Evolutionary conservation across 352 stramenopile species (phyloP).

Genomic region (Aphanomyces astaci): DNA sequence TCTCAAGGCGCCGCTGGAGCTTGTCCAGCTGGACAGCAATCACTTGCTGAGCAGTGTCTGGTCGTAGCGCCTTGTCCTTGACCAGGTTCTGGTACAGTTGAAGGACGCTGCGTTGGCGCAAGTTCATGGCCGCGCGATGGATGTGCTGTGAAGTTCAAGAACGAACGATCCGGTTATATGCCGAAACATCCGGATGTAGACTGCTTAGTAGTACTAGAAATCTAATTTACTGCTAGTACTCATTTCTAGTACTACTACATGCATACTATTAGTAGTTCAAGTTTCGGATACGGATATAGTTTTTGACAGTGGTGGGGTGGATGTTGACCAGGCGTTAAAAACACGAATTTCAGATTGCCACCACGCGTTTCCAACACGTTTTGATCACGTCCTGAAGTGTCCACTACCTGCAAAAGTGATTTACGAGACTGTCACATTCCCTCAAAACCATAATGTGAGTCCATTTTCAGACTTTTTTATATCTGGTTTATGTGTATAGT

Average conservation of each 20-base stretch:
- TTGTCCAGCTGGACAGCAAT: conserved; percentile 41
- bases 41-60: conserved; percentile 5
- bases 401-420: background rate
- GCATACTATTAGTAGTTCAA: background rate
- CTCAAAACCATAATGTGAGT: no score
- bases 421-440: background rate
- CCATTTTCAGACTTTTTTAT: no score
- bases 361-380: background rate
- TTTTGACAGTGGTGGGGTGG: no score
- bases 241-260: background rate
- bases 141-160: background rate
- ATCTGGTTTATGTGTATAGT: background rate
- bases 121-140: background rate
- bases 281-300: no score
- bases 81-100: conserved; percentile 11
- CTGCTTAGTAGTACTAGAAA: background rate
- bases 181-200: background rate
- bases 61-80: background rate
- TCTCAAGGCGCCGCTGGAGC: conserved; percentile 41
- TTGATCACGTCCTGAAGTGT: background rate
- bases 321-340: no score
- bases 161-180: background rate
- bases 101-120: background rate
- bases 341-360: no score
- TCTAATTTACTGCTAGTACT: background rate